Base-by-base conservation (phyloP, 768 basidiomycete species). In the Serendipita sp. region DNA sequence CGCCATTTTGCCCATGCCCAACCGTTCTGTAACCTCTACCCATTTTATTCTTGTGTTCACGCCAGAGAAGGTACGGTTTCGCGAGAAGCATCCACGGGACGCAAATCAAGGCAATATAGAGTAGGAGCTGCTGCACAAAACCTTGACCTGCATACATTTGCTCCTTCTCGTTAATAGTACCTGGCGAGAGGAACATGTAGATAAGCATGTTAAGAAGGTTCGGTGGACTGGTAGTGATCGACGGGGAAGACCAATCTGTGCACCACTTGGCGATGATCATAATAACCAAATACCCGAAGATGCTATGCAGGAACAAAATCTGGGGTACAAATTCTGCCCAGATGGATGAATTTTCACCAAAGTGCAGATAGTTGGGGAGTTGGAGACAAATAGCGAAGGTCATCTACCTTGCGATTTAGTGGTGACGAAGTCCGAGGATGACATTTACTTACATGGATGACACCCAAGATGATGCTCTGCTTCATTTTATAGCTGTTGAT, bases 401-500 rank as follows among this genome's bases (percentile, higher is more conserved):
- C 96, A 99, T 99, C 95, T 99, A 68, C 27, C 13, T 40, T 63
- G 11, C 64, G 34, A 15, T 23, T 40, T 16, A 62, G 64, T 31
- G 67, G 60, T 29, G 46, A 10, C 16, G 2, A 36, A 16, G 62
- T 2, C 2, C 36, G 3, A n/a, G 44, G 66, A 23, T 44, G 55
- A 63, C 64, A 34, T 13, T 23, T 23, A 75, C 85, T 69, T 76
- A 97, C 95, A 74, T 99, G 95, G 66, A 88, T 88, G 68, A 99
- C 94, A 73, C 96, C 96, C 63, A 99, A 75, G 40, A 98, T 83
- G 71, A 99, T 86, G 23, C 91, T 89, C 91, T 98, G 92, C 78
- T 99, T 98, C 96, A 99, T 99, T 84, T 98, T 99, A 79, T 95
- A 95, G 44, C 94, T 97, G 75, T 99, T 99, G 62, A 87, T 88